Base-by-base conservation (phyloP, 495 filamentous ascomycete species). In the Neurospora sp. region DNA sequence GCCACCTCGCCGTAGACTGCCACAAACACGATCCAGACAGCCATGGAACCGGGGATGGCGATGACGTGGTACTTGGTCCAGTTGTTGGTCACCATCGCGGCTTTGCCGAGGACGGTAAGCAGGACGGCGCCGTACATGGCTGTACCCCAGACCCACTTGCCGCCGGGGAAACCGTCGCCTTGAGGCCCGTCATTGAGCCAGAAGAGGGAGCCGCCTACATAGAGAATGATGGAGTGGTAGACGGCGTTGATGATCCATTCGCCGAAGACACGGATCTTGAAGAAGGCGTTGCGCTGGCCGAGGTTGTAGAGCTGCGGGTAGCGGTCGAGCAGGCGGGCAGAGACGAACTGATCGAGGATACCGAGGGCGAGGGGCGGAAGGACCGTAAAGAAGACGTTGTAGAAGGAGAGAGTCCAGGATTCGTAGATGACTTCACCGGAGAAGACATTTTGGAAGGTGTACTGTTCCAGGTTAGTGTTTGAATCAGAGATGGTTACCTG, bases 51-150 rank as follows among this genome's bases (percentile, higher is more conserved):
- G 0, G 96, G 96, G 75, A 99, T 99, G 65, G 96, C 95, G 76
- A 97, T 90, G 77, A 98, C 88, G 73, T 94, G 93, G 81, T 96
- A 99, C 82, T 99, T 99, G 39, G 96, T 99, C 96, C 96, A 99
- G 80, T 96, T 92, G 82, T 95, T 99, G 22, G 94, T 96, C 69
- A 98, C 92, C 70, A 99, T 85, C 16, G 93, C 93, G 31, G 96
- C 96, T 82, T 99, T 99, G 68, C 94, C 93, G 42, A 99, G 90
- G 1, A 98, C 96, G 1, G 95, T 98, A 22, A 90, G 89, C 38
- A 99, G 89, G 12, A 92, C 94, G 6, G 95, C 90, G 8, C 93
- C 96, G 84, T 99, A 99, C 46, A 98, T 85, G 20, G 91, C 89
- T 37, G 92, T 92, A 68, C 94, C 96, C 96, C 96, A 99, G 16